These are phyloP conservation scores for Begonia peltatifolia DNA, from an alignment of 306 rosid species.

Conservation along the genomic window DNA sequence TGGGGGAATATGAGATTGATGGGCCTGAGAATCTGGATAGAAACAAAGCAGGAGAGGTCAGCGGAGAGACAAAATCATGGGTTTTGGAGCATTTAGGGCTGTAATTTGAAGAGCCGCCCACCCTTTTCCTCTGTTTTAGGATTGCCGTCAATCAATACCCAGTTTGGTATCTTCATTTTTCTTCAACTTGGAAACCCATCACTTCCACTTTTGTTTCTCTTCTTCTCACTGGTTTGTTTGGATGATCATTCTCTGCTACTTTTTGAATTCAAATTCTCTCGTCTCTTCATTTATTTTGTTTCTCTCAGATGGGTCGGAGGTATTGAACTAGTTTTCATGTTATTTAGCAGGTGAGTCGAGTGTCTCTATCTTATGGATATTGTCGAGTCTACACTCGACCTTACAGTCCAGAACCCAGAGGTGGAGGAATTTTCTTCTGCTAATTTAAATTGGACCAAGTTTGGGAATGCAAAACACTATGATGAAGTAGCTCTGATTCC, in stretches of 20 bases:
- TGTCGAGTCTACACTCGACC: slow-evolving; percentile 46
- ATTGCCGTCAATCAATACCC: no score
- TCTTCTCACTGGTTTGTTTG: neutral
- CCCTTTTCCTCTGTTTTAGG: no score
- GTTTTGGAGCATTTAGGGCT: no score
- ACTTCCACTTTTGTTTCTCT: neutral
- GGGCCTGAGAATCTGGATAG: no score
- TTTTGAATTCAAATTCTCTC: neutral
- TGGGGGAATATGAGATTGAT: no score
- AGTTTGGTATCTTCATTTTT: no score
- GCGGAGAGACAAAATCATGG: no score
- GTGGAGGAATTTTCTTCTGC: slow-evolving; percentile 69
- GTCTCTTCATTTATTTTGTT: neutral
- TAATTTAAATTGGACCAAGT: slow-evolving; percentile 79
- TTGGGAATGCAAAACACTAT: slow-evolving; percentile 55
- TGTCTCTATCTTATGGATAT: slow-evolving; percentile 26
- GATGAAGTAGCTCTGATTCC: slow-evolving; percentile 90
- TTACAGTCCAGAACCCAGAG: slow-evolving; percentile 79
- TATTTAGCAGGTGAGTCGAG: neutral
- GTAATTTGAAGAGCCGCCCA: no score
- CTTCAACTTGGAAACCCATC: no score
- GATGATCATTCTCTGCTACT: neutral
- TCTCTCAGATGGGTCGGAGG: neutral
- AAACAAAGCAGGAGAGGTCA: no score
- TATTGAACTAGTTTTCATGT: neutral